A percentile compares a stretch with the other conserved stretches of the same genome.
Evolutionary conservation across 2,329 filamentous ascomycete species (phyloP).

Genomic region (Pyricularia sp.): DNA sequence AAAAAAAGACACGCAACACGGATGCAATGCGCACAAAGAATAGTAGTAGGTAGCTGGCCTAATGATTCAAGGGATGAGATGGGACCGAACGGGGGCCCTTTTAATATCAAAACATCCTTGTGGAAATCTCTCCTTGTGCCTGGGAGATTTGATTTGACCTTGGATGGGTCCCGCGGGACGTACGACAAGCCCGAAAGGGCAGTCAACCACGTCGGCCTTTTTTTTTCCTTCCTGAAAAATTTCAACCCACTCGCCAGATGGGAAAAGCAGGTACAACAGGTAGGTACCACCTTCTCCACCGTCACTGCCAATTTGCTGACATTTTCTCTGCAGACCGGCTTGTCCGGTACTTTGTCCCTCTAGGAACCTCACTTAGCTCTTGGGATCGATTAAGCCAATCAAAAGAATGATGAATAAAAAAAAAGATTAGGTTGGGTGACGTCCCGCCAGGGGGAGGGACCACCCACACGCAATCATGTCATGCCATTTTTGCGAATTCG

Average conservation of each 20-base stretch:
- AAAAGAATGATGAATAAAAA: not conserved
- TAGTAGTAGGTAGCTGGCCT: not conserved
- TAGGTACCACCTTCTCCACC: not conserved
- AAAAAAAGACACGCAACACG: not conserved
- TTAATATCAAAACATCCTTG: not conserved
- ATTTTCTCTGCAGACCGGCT: no score
- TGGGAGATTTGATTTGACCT: not conserved
- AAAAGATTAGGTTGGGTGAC: not conserved
- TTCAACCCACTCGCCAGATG: not conserved
- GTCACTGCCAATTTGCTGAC: not conserved
- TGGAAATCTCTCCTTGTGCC: not conserved
- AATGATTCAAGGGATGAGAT: not conserved
- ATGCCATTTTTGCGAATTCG: not conserved
- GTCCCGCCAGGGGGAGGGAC: not conserved
- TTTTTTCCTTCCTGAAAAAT: not conserved
- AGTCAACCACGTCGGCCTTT: not conserved
- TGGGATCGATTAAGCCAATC: not conserved
- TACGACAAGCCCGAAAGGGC: not conserved
- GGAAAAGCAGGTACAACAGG: not conserved
- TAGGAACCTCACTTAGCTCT: no score
- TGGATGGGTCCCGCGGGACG: not conserved
- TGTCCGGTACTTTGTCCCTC: no score
- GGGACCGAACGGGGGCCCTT: not conserved
- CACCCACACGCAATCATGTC: not conserved
- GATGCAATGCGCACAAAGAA: not conserved